Base-by-base conservation (phyloP, 768 basidiomycete genomes). In the Amanita thiersii region DNA sequence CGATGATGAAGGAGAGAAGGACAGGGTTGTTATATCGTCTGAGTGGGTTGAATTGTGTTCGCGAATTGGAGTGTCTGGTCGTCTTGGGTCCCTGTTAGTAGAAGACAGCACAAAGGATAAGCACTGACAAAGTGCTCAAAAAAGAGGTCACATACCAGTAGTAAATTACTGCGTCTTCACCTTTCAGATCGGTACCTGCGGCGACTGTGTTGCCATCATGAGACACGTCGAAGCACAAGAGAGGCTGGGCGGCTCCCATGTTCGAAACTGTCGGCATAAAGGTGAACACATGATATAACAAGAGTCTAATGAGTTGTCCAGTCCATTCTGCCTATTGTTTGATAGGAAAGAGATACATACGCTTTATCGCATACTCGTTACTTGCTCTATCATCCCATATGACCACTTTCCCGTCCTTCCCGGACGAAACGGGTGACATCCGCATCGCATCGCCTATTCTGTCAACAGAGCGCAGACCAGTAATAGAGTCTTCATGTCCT, bases 11-110 rank as follows among this genome's bases (percentile, higher is more conserved):
- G 62, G 52, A 0, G 63, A 64, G 37, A 70, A 63, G 43, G 86
- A 86, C 40, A 94, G 59, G 3, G 76, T 68, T 0, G 92, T 94
- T 43, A 97, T 77, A 54, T 97, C 92, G 59, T 97, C 92, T 2
- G 91, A 93, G 54, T 97, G 92, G 0, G 89, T 90, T 2, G 85
- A 87, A 3, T 75, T 65, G 59, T 96, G 91, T n/a, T 65, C 68
- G 23, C 86, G 77, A 1, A 89, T 55, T 3, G 83, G 84, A 1
- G 73, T 68, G 1, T 66, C 69, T 7, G 89, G 78, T 40, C 79
- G 76, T n/a, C 92, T 77, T 14, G 83, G 82, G 57, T 97, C 92
- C 88, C 89, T 91, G 53, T 18, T 34, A 5, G 39, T 21, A 6
- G 1, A 12, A 25, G 37, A 20, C 37, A 24, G n/a, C 28, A 30